phyloP scores from a whole-genome alignment of 2,329 filamentous ascomycete species.

The Fusarium sp. region DNA sequence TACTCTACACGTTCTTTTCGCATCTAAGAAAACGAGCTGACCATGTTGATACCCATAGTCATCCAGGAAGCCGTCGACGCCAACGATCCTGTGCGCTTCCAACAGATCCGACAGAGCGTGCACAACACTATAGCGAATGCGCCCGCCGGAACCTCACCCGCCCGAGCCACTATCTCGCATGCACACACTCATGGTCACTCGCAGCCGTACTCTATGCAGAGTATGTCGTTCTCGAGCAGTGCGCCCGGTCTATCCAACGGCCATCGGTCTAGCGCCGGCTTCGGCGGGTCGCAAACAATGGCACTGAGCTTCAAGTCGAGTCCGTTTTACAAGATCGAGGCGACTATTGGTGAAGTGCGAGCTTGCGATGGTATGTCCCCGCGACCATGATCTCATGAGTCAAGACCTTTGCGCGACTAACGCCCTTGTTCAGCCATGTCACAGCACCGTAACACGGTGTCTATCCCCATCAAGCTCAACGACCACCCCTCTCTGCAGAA shows the following conservation, averaged over 20 bases:
- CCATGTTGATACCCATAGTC: constrained; percentile 47
- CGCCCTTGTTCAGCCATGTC: constrained; percentile 61
- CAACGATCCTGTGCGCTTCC: constrained; percentile 55
- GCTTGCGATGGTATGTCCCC: constrained; percentile 77
- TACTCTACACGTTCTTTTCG: background rate
- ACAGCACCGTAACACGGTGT: constrained; percentile 63
- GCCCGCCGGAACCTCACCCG: constrained; percentile 32
- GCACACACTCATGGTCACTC: constrained; percentile 21
- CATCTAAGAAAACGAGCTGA: constrained; percentile 11
- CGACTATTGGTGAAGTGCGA: constrained; percentile 72
- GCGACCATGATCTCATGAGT: background rate
- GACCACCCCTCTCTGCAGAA: constrained; percentile 65
- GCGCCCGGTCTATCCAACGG: constrained; percentile 34
- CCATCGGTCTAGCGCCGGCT: constrained; percentile 28
- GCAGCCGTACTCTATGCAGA: constrained; percentile 22
- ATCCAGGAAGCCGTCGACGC: constrained; percentile 54
- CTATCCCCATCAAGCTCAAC: constrained; percentile 60
- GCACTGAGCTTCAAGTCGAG: constrained; percentile 71
- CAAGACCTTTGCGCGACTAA: constrained; percentile 12
- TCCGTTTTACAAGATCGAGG: constrained; percentile 83
- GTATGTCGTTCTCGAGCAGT: constrained; percentile 37
- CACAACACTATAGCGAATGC: constrained; percentile 49
- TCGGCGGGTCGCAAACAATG: constrained; percentile 29
- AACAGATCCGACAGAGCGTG: constrained; percentile 59
- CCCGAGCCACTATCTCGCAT: constrained; percentile 30